Base-by-base conservation (phyloP, 1,284 basidiomycete genomes). In the Xerocomus minutiporus region DNA sequence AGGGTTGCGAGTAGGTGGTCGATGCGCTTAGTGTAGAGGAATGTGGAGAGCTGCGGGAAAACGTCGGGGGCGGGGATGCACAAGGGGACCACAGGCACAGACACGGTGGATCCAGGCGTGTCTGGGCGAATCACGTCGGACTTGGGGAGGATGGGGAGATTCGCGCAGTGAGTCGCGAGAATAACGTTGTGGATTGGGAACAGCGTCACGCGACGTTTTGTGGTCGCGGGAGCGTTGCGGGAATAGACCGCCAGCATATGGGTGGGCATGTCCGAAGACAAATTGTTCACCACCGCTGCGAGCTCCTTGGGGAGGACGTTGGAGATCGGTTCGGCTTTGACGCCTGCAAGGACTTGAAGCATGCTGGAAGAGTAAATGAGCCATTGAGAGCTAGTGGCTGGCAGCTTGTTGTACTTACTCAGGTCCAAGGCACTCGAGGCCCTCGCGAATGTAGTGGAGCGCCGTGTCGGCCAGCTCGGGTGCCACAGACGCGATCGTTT, bases 181-280 rank as follows among this genome's bases (percentile, higher is more conserved):
- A 85, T 73, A 54, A 84, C 71, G 34, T 77, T 75, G 61, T 86
- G 82, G 8, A 75, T 67, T 3, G 84, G 81, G 59, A 75, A 80
- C 46, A 86, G 70, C 0, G 73, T 74, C 15, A 81, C 73, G 17
- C 61, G 72, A 55, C 66, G 66, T 53, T 55, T 70, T 38, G 57
- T 53, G 36, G 39, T 61, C 11, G 59, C 60, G 42, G 56, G 67
- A 26, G 59, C 59, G 38, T 63, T 64, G 1, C 58, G 62, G 17
- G 63, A 66, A 56, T 75, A 75, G 25, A 84, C 71, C 9, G 79
- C 81, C 12, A 81, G 68, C 66, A 83, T 72, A 57, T 83, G 82
- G 0, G 81, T 80, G 12, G 82, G 81, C 61, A 75, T 69, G 17
- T 73, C 69, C 3, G 67, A 65, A 0, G 69, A 62, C 38, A 68